Conservation (phyloP, 2,329 filamentous ascomycete genomes). For the Myotisia sp. region DNA sequence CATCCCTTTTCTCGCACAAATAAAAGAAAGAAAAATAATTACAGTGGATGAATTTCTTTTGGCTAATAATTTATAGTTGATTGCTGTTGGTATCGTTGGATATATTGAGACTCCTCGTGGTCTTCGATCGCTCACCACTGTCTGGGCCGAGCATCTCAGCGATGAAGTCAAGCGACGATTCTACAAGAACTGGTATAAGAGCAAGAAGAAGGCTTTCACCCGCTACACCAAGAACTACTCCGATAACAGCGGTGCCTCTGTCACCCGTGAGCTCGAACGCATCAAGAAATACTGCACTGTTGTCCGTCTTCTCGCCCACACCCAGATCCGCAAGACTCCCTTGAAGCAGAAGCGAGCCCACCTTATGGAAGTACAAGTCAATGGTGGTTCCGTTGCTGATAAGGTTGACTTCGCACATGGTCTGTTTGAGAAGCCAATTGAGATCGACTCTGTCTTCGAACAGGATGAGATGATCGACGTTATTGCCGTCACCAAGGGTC, state of each 20-base stretch:
- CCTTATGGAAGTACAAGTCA: conserved; percentile 99
- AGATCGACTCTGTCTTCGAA: conserved; percentile 91
- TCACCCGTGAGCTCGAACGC: conserved; percentile 96
- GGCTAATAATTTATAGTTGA: conserved; percentile 53
- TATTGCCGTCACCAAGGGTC: conserved; percentile 98
- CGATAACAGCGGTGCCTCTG: conserved; percentile 74
- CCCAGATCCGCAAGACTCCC: conserved; percentile 96
- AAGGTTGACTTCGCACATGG: conserved; percentile 93
- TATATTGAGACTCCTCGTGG: conserved; percentile 99
- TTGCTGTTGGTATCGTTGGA: conserved; percentile 98
- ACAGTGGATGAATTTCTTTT: neutral
- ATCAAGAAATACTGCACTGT: conserved; percentile 99
- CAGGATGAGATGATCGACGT: conserved; percentile 99
- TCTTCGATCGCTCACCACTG: conserved; percentile 96
- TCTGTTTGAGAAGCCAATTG: conserved; percentile 98
- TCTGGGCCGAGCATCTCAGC: conserved; percentile 98
- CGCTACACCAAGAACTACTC: conserved; percentile 99
- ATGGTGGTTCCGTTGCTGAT: conserved; percentile 87
- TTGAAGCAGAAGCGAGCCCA: conserved; percentile 99
- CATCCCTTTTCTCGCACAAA: neutral
- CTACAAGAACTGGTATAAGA: conserved; percentile 99
- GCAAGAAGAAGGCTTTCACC: conserved; percentile 99
- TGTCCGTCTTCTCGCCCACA: conserved; percentile 97
- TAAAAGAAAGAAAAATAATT: too few relatives aligned
- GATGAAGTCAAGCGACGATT: conserved; percentile 99